phyloP scores from a whole-genome alignment of 192 early-diverging fungal genomes.

The Coemansia sp. region DNA sequence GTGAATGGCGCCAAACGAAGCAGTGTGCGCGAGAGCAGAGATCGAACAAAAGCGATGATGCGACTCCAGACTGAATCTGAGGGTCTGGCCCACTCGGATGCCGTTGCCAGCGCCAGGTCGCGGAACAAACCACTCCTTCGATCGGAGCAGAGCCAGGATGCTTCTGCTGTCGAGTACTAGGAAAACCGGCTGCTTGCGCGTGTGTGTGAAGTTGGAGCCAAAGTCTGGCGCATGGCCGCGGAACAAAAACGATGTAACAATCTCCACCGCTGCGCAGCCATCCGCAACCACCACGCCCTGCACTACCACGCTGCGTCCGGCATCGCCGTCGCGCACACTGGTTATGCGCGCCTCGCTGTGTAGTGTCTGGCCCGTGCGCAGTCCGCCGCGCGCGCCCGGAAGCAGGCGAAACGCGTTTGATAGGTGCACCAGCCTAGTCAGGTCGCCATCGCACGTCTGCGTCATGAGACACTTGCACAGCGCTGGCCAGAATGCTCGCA shows the following conservation, averaged over 20 bases:
- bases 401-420: constrained; percentile 84
- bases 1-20: constrained; percentile 64
- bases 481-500: constrained; percentile 85
- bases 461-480: constrained; percentile 87
- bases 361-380: constrained; percentile 69
- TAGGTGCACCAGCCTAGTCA: constrained; percentile 84
- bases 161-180: constrained; percentile 64
- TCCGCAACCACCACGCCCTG: constrained; percentile 66
- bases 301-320: constrained; percentile 86
- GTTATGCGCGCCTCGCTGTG: constrained; percentile 75
- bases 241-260: constrained; percentile 83
- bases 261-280: constrained; percentile 67
- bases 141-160: constrained; percentile 75
- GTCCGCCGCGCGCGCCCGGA: constrained; percentile 55
- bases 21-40: constrained; percentile 58
- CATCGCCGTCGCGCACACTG: constrained; percentile 74
- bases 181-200: constrained; percentile 71
- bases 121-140: constrained; percentile 79
- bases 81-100: constrained; percentile 31
- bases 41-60: constrained; percentile 62
- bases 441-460: constrained; percentile 85
- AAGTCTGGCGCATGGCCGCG: constrained; percentile 76
- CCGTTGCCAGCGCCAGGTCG: neutral
- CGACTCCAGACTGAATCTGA: constrained; percentile 81
- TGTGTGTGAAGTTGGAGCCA: constrained; percentile 75